These are phyloP conservation scores for Breviolum minutum DNA, from an alignment of 73 alveolate genomes.

Conservation along the genomic window DNA sequence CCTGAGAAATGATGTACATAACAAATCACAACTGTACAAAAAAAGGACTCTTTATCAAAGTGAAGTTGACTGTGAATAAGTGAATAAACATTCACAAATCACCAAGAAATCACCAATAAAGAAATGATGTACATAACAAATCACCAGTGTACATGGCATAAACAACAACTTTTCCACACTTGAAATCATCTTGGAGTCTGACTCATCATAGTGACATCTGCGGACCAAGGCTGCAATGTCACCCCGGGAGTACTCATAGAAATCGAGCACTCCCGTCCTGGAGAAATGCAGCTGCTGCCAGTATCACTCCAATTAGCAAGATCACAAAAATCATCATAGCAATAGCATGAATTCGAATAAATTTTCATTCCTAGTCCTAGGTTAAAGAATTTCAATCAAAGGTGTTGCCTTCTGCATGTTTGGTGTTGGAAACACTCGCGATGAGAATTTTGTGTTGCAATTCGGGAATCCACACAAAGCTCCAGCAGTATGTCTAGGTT, in stretches of 20 bases:
- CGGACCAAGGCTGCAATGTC: constrained; percentile 81
- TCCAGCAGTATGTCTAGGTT: neutral
- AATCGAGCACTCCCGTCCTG: constrained; percentile 86
- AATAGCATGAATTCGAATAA: too few species aligned
- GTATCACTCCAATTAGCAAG: neutral
- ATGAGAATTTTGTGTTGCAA: too few species aligned
- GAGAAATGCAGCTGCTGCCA: neutral
- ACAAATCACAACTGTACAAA: neutral
- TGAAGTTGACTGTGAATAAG: too few species aligned
- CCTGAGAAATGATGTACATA: neutral
- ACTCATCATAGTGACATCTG: constrained; percentile 75
- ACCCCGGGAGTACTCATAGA: constrained; percentile 77
- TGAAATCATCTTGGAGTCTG: neutral
- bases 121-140: neutral
- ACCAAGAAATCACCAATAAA: neutral
- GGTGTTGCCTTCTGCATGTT: too few species aligned
- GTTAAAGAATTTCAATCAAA: too few species aligned
- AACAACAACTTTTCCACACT: neutral
- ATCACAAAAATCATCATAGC: too few species aligned
- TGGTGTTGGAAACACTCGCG: too few species aligned
- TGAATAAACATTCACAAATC: neutral
- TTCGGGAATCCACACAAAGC: neutral
- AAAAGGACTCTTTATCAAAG: too few species aligned
- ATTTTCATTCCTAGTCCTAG: too few species aligned
- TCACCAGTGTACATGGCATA: neutral